Evolutionary conservation across 495 filamentous ascomycete species (phyloP).

Genomic region (Clavariopsis aquatica): DNA sequence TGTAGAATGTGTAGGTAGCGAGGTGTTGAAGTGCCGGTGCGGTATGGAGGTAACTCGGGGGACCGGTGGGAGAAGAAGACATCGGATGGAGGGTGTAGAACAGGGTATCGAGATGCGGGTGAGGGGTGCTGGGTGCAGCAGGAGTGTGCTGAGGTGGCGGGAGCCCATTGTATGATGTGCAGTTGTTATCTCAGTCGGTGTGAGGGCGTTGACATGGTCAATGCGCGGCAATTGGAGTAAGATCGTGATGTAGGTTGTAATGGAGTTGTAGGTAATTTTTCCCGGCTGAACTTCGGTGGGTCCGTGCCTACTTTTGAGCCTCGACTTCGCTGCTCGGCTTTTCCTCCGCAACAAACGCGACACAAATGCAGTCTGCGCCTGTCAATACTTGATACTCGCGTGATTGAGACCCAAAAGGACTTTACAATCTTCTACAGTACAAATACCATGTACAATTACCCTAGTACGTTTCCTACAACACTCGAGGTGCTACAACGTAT

Average conservation of each 20-base stretch:
- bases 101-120: neutral
- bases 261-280: neutral
- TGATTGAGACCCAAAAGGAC: neutral
- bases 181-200: neutral
- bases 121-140: slow-evolving; percentile 26
- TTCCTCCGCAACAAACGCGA: slow-evolving; percentile 13
- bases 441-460: slow-evolving; percentile 72
- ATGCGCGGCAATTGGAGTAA: neutral
- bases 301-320: neutral
- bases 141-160: slow-evolving; percentile 18
- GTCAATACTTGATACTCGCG: neutral
- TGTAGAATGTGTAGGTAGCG: neutral
- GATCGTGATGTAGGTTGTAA: neutral
- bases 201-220: neutral
- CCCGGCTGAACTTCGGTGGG: slow-evolving; percentile 5
- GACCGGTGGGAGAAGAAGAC: neutral
- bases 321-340: neutral
- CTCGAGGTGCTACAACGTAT: neutral
- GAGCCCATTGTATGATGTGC: slow-evolving; percentile 13
- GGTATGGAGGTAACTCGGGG: neutral
- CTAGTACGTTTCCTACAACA: slow-evolving; percentile 55
- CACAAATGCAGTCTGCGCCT: neutral
- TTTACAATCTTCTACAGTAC: neutral
- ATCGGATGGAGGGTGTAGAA: neutral
- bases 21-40: slow-evolving; percentile 2